phyloP scores from a whole-genome alignment of 2,329 filamentous ascomycete genomes.

The Colletotrichum falcatum region DNA sequence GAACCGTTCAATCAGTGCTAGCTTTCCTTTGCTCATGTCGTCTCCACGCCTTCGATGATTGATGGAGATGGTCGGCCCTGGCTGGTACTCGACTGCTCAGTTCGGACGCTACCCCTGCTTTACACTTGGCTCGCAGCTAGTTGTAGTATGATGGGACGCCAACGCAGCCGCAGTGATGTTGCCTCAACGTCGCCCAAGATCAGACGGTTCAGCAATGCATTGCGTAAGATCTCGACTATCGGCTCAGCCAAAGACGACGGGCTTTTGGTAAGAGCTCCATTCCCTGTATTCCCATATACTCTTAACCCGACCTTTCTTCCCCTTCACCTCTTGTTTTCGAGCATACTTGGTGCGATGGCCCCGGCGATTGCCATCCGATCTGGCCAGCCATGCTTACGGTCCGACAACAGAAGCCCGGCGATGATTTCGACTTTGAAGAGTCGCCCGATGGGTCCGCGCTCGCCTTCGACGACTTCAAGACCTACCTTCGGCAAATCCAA shows the following conservation, averaged over 20 bases:
- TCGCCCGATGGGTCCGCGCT: constrained; percentile 39
- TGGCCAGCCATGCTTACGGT: constrained; percentile 3
- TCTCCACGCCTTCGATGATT: not conserved
- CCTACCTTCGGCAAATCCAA: constrained; percentile 52
- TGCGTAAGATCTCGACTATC: constrained; percentile 5
- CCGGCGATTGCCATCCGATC: not conserved
- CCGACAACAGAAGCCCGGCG: constrained; percentile 8
- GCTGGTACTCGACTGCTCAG: not conserved
- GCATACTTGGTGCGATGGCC: not conserved
- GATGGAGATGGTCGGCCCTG: constrained; percentile 1
- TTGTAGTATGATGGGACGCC: not conserved
- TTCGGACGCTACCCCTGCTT: constrained; percentile 4
- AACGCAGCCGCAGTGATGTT: constrained; percentile 22
- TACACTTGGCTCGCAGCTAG: not conserved
- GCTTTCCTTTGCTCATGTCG: not conserved
- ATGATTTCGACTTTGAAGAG: constrained; percentile 4
- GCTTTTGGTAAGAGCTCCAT: not conserved
- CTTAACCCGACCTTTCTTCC: no score
- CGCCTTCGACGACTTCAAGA: constrained; percentile 48
- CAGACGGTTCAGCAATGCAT: constrained; percentile 9
- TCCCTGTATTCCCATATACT: no score
- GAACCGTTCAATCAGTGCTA: not conserved
- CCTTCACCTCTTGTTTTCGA: not conserved
- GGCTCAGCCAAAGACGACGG: not conserved
- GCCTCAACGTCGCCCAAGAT: constrained; percentile 10